Evolutionary conservation across 768 basidiomycete species (phyloP).

Genomic region (Podaxis carcinomalis): DNA sequence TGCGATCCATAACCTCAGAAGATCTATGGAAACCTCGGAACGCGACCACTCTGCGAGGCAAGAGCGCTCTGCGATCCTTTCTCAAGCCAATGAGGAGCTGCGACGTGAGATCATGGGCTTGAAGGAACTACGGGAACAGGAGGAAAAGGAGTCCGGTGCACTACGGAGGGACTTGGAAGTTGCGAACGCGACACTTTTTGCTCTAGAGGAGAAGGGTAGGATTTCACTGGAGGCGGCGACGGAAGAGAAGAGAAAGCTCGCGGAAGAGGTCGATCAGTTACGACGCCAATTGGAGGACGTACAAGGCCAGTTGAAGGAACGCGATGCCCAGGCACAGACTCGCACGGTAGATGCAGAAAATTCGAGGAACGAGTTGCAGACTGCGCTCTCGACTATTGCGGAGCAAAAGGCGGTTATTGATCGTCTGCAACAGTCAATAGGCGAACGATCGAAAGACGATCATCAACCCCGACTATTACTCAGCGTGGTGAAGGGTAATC

Average conservation of each 20-base stretch:
- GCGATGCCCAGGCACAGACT: neutral
- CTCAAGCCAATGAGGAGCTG: neutral
- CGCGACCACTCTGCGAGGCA: neutral
- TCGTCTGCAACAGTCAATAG: constrained; percentile 1
- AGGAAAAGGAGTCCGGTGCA: neutral
- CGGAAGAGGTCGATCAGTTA: neutral
- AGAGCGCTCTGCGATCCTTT: neutral
- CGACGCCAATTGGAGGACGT: neutral
- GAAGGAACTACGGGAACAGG: neutral
- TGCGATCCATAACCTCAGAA: neutral
- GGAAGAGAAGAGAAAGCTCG: neutral
- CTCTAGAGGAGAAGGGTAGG: neutral
- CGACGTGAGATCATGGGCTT: neutral
- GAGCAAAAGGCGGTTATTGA: constrained; percentile 2
- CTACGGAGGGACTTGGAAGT: constrained; percentile 1
- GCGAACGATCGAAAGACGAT: neutral
- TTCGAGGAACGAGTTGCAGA: neutral
- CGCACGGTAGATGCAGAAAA: neutral
- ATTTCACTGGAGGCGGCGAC: neutral
- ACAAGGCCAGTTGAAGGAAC: neutral
- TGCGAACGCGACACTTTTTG: neutral
- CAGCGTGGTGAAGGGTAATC: neutral
- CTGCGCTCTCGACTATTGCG: neutral
- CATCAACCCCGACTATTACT: neutral
- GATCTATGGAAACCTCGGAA: neutral